Conservation (phyloP, 805 yeast genomes). For the Ogataea populi-albae region DNA sequence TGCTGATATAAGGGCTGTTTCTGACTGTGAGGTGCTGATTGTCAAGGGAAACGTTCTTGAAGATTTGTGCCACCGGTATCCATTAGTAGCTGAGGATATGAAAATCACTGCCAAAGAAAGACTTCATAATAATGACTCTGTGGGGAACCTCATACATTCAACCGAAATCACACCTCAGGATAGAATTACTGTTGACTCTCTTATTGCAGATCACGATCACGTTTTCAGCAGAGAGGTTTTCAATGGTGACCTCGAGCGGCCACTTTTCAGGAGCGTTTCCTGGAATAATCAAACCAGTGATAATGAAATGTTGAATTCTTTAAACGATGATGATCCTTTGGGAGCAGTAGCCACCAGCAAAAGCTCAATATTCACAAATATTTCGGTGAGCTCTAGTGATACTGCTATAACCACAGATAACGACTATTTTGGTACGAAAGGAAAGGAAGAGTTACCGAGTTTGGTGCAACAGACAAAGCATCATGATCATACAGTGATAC, state of each 20-base stretch:
- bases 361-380: conserved; percentile 9
- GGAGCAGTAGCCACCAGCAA: conserved; percentile 1
- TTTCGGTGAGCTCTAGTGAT: conserved; percentile 2
- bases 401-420: not conserved
- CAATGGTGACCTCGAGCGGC: conserved; percentile 1
- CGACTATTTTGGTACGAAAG: not conserved
- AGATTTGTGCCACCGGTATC: conserved; percentile 54
- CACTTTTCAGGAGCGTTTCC: conserved; percentile 18
- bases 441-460: too few species aligned
- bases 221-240: not conserved
- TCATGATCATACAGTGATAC: too few species aligned
- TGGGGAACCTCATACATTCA: conserved; percentile 23
- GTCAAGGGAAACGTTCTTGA: conserved; percentile 55
- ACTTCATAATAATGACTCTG: conserved; percentile 29
- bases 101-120: conserved; percentile 58
- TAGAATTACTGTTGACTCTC: conserved; percentile 18
- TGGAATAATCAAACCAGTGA: conserved; percentile 9
- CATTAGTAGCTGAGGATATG: conserved; percentile 58
- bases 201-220: conserved; percentile 15
- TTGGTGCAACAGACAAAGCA: too few species aligned
- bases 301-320: too few species aligned
- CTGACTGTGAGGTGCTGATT: conserved; percentile 57
- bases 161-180: conserved; percentile 21
- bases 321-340: conserved; percentile 13
- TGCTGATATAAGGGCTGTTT: conserved; percentile 63